phyloP scores from a whole-genome alignment of 257 asterid genomes.

The Scutellaria baicalensis region DNA sequence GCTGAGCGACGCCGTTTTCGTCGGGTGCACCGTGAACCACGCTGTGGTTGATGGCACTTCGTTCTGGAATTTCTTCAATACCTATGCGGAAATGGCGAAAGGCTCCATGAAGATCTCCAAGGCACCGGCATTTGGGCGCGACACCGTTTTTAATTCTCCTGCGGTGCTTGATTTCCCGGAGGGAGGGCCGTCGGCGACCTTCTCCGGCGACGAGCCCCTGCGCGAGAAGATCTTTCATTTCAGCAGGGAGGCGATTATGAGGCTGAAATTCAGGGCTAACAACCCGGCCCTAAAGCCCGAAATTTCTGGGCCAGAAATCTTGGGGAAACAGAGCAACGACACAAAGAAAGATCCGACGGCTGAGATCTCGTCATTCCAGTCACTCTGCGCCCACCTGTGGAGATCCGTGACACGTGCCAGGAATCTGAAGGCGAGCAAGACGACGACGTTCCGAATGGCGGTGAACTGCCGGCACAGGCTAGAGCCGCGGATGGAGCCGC shows the following conservation, averaged over 20 bases:
- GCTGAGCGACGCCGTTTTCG: slow-evolving; percentile 57
- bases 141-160: slow-evolving; percentile 59
- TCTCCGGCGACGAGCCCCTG: slow-evolving; percentile 64
- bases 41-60: slow-evolving; percentile 96
- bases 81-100: slow-evolving; percentile 57
- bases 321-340: slow-evolving; percentile 38
- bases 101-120: slow-evolving; percentile 45
- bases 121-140: slow-evolving; percentile 52
- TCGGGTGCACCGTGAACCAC: slow-evolving; percentile 77
- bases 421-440: slow-evolving; percentile 30
- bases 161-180: slow-evolving; percentile 52
- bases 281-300: slow-evolving; percentile 22
- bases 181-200: slow-evolving; percentile 81
- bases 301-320: slow-evolving; percentile 17
- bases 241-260: slow-evolving; percentile 64
- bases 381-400: slow-evolving; percentile 82
- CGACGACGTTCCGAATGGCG: slow-evolving; percentile 93
- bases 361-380: slow-evolving; percentile 79
- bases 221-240: slow-evolving; percentile 79
- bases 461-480: slow-evolving; percentile 86
- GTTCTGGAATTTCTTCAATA: slow-evolving; percentile 89
- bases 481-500: slow-evolving; percentile 59
- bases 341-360: slow-evolving; percentile 28
- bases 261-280: slow-evolving; percentile 54
- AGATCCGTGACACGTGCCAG: slow-evolving; percentile 84